Evolutionary conservation across 768 basidiomycete species (phyloP), one percentile per base, ranked within the genome.

Genomic region (Flagelloscypha sp.): DNA sequence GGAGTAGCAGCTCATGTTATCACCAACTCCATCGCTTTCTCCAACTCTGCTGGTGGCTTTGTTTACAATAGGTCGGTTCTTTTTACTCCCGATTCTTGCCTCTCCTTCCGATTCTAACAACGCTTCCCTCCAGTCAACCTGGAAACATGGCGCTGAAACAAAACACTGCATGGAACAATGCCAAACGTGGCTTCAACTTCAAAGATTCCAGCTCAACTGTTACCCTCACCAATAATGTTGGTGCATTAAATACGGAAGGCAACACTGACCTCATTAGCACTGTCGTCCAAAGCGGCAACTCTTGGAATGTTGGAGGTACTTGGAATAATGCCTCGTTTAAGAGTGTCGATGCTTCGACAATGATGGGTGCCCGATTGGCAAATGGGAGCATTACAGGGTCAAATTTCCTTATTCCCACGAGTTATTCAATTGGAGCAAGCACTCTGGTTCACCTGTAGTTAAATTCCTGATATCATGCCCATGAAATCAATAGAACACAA

Each of bases 161-260:
- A n/a, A 32, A 32, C 18, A 32, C 30, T 18, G 30, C 30, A 20
- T 32, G 30, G 30, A 32, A 32, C 11, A 32, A 32, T 9, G 30
- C 6, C 30, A 32, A 32, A 18, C 16, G 21, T 18, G 30, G 30
- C 4, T 32, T 32, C 11, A 32, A 32, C 16, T 17, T n/a, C 13
- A 20, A 16, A 6, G 21, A 16, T 6, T 16, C 30, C 11, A 6
- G n/a, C 3, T 32, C 30, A 18, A 32, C 30, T n/a, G n/a, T n/a
- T n/a, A n/a, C n/a, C 6, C 11, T 32, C 7, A 32, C n/a, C n/a
- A 12, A 12, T 5, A 32, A 32, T 18, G 21, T 32, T 19, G 30
- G n/a, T 13, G 30, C 30, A 6, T 11, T 32, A 20, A 32, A 32
- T 19, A 18, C n/a, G n/a, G 30, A 7, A 3, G 3, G 11, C 3